These are phyloP conservation scores for Hyphopichia pseudoburtonii DNA, from an alignment of 1,139 yeast genomes.

Conservation along the genomic window DNA sequence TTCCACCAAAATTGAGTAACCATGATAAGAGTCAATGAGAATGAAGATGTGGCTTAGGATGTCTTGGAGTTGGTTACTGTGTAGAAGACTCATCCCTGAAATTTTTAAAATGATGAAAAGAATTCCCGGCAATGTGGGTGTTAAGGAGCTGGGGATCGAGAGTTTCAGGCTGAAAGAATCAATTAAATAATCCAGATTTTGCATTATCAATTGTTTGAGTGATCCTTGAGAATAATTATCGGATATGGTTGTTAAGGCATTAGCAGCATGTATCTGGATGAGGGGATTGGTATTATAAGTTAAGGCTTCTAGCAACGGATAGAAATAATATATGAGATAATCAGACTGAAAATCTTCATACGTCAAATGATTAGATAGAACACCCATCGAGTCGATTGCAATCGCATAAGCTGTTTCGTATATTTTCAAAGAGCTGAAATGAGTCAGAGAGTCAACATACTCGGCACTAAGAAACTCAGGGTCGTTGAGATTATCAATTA, in stretches of 20 bases:
- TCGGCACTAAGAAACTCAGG: slow-evolving; percentile 2
- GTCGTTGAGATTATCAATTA: slow-evolving; percentile 18
- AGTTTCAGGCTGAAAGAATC: slow-evolving; percentile 72
- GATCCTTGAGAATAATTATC: slow-evolving; percentile 56
- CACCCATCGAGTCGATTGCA: slow-evolving; percentile 33
- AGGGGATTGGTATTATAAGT: slow-evolving; percentile 27
- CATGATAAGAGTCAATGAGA: slow-evolving; percentile 80
- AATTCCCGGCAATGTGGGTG: slow-evolving; percentile 73
- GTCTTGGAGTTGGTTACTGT: slow-evolving; percentile 62
- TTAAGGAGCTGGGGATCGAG: slow-evolving; percentile 60
- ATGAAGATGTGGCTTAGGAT: slow-evolving; percentile 72
- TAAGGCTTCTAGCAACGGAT: slow-evolving; percentile 35
- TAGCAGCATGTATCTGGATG: slow-evolving; percentile 32
- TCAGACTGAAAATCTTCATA: slow-evolving; percentile 30
- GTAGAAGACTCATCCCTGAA: slow-evolving; percentile 64
- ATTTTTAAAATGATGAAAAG: slow-evolving; percentile 64
- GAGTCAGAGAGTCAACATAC: neutral
- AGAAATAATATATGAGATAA: slow-evolving; percentile 32
- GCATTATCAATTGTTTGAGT: slow-evolving; percentile 52
- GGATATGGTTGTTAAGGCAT: slow-evolving; percentile 40
- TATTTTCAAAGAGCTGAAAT: slow-evolving; percentile 6
- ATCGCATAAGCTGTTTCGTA: slow-evolving; percentile 26
- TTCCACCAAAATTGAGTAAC: slow-evolving; percentile 68
- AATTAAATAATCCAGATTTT: slow-evolving; percentile 76
- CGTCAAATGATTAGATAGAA: slow-evolving; percentile 21